These are phyloP conservation scores for Fusarium subtropicale DNA, from an alignment of 2,329 filamentous ascomycete genomes.

Conservation along the genomic window DNA sequence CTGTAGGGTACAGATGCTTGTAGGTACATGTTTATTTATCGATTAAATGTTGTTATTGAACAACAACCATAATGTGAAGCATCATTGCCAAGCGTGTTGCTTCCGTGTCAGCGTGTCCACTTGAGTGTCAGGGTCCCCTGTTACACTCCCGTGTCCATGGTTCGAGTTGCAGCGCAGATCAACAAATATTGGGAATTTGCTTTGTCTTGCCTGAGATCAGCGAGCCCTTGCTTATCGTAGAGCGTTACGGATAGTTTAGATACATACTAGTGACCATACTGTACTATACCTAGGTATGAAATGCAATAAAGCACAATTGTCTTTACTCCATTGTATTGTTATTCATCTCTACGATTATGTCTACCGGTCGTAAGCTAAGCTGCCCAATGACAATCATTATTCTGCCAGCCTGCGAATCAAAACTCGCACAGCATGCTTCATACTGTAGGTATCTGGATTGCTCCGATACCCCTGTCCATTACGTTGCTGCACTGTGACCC, in stretches of 20 bases:
- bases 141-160: constrained; percentile 30
- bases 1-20: background rate
- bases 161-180: constrained; percentile 38
- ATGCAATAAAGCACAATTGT: background rate
- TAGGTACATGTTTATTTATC: background rate
- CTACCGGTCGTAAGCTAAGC: background rate
- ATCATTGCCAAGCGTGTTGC: constrained; percentile 12
- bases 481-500: constrained; percentile 30
- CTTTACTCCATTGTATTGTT: background rate
- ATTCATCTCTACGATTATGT: background rate
- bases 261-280: background rate
- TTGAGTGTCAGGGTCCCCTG: constrained; percentile 30
- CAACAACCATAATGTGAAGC: constrained; percentile 2
- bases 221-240: constrained; percentile 3
- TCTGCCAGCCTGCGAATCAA: constrained; percentile 14
- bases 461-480: constrained; percentile 40
- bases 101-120: constrained; percentile 25
- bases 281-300: background rate
- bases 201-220: constrained; percentile 15
- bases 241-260: background rate
- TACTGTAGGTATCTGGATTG: constrained; percentile 10
- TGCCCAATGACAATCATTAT: background rate
- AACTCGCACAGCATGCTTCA: constrained; percentile 9
- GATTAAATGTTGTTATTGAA: background rate
- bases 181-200: constrained; percentile 29